A percentile compares a stretch with the other conserved stretches of the same genome.
Evolutionary conservation across 2,329 filamentous ascomycete genomes (phyloP).

Genomic region (Lasiodiplodia sp.): DNA sequence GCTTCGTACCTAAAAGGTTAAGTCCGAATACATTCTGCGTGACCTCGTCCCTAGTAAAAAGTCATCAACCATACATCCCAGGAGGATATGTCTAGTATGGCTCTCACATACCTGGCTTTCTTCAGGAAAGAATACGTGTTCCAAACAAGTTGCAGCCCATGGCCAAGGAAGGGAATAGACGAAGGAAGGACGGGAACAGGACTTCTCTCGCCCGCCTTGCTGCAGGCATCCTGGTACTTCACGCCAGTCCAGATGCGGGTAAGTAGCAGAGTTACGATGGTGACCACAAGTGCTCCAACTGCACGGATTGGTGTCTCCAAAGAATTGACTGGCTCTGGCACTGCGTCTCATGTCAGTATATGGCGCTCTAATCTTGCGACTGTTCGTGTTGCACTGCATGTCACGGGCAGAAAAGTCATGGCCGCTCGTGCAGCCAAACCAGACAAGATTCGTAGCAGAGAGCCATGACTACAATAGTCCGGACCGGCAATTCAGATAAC

Average conservation of each 20-base stretch:
- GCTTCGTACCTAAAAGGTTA: conserved; percentile 32
- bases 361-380: neutral
- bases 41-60: conserved; percentile 16
- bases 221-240: conserved; percentile 39
- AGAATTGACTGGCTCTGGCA: conserved; percentile 13
- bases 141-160: conserved; percentile 59
- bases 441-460: neutral
- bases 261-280: conserved; percentile 37
- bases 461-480: neutral
- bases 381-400: neutral
- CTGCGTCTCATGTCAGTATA: neutral
- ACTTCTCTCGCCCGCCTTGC: conserved; percentile 42
- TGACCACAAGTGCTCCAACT: conserved; percentile 4
- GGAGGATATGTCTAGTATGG: neutral
- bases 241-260: conserved; percentile 33
- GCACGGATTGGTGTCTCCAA: conserved; percentile 11
- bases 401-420: neutral
- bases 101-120: conserved; percentile 47
- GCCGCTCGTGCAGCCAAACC: neutral
- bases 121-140: conserved; percentile 54
- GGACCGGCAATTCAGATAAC: neutral
- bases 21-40: conserved; percentile 21
- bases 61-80: conserved; percentile 33
- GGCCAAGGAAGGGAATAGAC: conserved; percentile 66
- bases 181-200: conserved; percentile 62